Evolutionary conservation across 148 eudicot genomes (phyloP), one percentile per base, ranked within the genome.

Genomic region (Beta vulgaris): DNA sequence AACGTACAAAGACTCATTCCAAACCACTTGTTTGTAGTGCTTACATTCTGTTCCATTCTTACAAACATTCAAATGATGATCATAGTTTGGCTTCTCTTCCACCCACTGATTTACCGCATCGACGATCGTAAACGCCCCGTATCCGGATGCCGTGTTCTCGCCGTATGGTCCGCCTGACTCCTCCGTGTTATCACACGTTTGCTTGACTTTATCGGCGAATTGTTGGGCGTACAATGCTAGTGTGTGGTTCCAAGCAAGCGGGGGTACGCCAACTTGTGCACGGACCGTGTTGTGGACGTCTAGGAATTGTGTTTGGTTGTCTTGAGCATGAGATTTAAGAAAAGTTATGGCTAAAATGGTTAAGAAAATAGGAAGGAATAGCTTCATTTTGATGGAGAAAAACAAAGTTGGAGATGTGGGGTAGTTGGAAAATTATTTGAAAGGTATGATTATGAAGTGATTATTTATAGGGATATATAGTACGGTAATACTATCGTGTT

Each of bases 21-120:
- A 82, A 35, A 82, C 76, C 66, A 78, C 79, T 71, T 82, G 85
- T 32, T 54, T 71, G n/a, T 82, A 82, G 19, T 78, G 85, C 11
- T 43, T 69, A 59, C 84, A 78, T 19, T 71, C 73, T 0, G 35
- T 57, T 23, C 73, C 80, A 18, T 66, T 71, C n/a, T 12, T 36
- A 76, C 83, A 80, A 14, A 6, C 61, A 58, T 82, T 82, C 25
- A 26, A 13, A 1, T 58, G 16, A 48, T 82, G 82, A 19, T 75
- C 73, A 76, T 82, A 82, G 31, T 82, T 48, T 3, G 35, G 16
- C 34, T 67, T 75, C 59, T 82, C 85, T 12, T n/a, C 60, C 3
- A 66, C 64, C 82, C 85, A 82, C 1, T 46, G 62, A 10, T 11
- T 21, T 4, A 79, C 79, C 12, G 82, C 85, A 16, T 44, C 69